These are phyloP conservation scores for Ceratocystis eucalypticola DNA, from an alignment of 2,329 filamentous ascomycete species.

Conservation along the genomic window DNA sequence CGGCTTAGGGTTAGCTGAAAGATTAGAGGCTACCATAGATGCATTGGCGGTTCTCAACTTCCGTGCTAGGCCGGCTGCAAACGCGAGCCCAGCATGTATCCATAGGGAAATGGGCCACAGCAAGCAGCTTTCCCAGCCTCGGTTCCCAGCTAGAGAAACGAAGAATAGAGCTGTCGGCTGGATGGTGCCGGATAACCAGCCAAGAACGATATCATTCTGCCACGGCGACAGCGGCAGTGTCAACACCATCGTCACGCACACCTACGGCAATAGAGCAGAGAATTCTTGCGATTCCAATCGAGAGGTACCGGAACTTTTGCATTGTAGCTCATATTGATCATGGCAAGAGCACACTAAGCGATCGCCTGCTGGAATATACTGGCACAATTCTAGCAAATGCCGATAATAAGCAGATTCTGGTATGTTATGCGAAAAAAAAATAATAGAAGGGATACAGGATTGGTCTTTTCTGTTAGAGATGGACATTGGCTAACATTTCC, in stretches of 20 bases:
- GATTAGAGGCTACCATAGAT: constrained; percentile 10
- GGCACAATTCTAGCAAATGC: constrained; percentile 75
- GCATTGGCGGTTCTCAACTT: constrained; percentile 18
- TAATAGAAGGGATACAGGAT: not conserved
- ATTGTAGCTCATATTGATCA: constrained; percentile 98
- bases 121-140: not conserved
- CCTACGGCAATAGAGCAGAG: constrained; percentile 34
- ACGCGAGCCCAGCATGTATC: constrained; percentile 4
- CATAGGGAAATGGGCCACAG: not conserved
- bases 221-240: constrained; percentile 14
- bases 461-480: not conserved
- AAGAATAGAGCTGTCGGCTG: not conserved
- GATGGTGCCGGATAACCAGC: constrained; percentile 9
- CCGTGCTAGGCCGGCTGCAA: constrained; percentile 16
- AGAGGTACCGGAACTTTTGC: constrained; percentile 85
- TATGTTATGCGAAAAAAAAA: constrained; percentile 21
- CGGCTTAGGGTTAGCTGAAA: constrained; percentile 12
- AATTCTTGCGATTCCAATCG: constrained; percentile 63
- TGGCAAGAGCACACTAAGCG: constrained; percentile 91
- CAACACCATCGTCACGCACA: constrained; percentile 16
- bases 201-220: constrained; percentile 10
- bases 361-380: constrained; percentile 83
- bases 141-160: not conserved
- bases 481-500: not conserved
- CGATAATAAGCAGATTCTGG: constrained; percentile 80